These are phyloP conservation scores for Phytophthora sp. DNA, from an alignment of 352 stramenopile genomes.

Conservation along the genomic window DNA sequence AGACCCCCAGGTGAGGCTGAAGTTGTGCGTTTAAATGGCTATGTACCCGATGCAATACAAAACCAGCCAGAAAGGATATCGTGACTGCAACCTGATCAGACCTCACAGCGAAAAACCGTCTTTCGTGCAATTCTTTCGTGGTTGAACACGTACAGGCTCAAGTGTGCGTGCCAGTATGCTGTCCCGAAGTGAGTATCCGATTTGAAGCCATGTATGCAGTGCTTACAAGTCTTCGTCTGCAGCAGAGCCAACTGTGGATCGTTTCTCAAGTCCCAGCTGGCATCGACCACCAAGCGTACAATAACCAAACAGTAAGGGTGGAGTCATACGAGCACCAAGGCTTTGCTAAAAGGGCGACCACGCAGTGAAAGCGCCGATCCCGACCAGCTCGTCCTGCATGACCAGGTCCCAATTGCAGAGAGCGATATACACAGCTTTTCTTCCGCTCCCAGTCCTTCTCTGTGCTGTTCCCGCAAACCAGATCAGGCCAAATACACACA, in stretches of 20 bases:
- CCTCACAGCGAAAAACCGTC: not conserved
- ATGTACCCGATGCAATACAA: constrained; percentile 8
- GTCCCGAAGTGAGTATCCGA: constrained; percentile 11
- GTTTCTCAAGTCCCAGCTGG: constrained; percentile 30
- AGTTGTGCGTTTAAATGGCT: constrained; percentile 20
- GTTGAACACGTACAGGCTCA: not conserved
- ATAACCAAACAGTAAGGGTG: not conserved
- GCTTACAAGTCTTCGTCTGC: constrained; percentile 15
- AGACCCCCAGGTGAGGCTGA: too few species aligned
- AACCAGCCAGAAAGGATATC: too few species aligned
- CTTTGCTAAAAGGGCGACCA: not conserved
- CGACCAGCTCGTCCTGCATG: constrained; percentile 18
- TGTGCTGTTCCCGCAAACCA: constrained; percentile 24
- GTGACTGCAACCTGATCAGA: not conserved
- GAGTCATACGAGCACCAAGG: not conserved
- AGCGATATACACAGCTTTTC: constrained; percentile 29
- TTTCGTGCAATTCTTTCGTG: constrained; percentile 24
- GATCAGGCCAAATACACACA: constrained; percentile 11
- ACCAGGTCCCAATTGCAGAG: not conserved
- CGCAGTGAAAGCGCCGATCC: constrained; percentile 1
- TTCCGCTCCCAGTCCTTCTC: constrained; percentile 30
- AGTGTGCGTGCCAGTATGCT: not conserved
- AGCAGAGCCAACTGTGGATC: constrained; percentile 4
- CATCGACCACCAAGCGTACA: constrained; percentile 6
- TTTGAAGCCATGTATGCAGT: constrained; percentile 23